Evolutionary conservation across 768 basidiomycete species (phyloP), one percentile per base, ranked within the genome.

Genomic region (Pisolithus microcarpus): DNA sequence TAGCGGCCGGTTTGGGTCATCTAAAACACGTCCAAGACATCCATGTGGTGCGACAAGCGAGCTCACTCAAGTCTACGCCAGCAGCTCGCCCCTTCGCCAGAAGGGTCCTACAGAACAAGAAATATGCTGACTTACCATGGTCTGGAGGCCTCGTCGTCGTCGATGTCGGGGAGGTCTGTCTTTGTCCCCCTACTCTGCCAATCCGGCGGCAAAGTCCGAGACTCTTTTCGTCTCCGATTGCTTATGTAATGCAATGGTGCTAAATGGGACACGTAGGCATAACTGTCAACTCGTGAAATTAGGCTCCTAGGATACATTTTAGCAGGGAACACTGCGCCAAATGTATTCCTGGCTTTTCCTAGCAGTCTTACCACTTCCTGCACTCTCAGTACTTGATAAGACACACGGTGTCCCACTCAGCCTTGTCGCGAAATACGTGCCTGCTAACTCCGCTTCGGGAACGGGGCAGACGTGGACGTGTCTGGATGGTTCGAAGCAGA

Each of bases 401-500:
- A 77, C 75, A 0, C 69, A 73, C 37, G 87, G 87, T 7, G 79
- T 87, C 21, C 56, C 71, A 9, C 85, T 84, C 0, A 67, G 71
- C 43, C 65, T 84, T 7, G 58, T 78, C 11, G 63, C 76, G 10
- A 79, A 76, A 66, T 90, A 89, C 61, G 66, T 66, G 3, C 75
- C 84, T 11, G 45, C 55, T 19, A 66, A 72, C 6, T 70, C 67
- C 48, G 10, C 31, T 15, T 73, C 76, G 21, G 78, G 75, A 51
- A 72, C 67, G 23, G 54, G 53, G 40, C 54, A 57, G 19, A 67
- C 65, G 15, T 95, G 91, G 87, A 76, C 70, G 55, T 96, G 92
- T 69, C 69, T 95, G 53, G 85, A 93, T 59, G 86, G 84, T 19
- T 84, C 81, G 0, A 84, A 83, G 61, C 75, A 80, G 54, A 90